These are phyloP conservation scores for Grosmannia penicillata DNA, from an alignment of 2,329 filamentous ascomycete genomes.

Conservation along the genomic window DNA sequence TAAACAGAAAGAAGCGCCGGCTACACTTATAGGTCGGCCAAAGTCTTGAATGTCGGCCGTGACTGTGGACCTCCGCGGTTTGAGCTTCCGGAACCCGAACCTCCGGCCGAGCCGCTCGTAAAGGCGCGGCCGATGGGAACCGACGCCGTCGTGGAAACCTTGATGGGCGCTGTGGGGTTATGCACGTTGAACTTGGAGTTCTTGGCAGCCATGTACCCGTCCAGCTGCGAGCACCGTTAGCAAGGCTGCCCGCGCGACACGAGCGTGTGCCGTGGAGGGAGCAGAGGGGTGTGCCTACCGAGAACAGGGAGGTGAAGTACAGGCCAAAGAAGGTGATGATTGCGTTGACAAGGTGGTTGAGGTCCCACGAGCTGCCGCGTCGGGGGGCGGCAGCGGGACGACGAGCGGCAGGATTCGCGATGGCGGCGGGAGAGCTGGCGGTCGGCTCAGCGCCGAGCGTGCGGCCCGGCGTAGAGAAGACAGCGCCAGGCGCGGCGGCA, in stretches of 20 bases:
- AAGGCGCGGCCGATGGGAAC: conserved; percentile 2
- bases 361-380: conserved; percentile 15
- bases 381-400: neutral
- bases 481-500: conserved; percentile 25
- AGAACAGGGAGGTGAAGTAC: conserved; percentile 46
- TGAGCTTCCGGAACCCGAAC: neutral
- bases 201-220: conserved; percentile 47
- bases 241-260: too few relatives aligned
- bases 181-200: conserved; percentile 43
- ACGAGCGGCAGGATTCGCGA: conserved; percentile 1
- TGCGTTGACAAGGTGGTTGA: conserved; percentile 31
- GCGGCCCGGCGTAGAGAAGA: conserved; percentile 40
- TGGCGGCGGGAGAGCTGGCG: conserved; percentile 9
- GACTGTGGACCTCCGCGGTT: conserved; percentile 11
- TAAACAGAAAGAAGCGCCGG: neutral
- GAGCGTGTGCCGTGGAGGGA: neutral
- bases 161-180: conserved; percentile 14
- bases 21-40: conserved; percentile 33
- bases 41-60: conserved; percentile 30
- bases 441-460: conserved; percentile 33
- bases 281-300: conserved; percentile 24
- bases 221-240: conserved; percentile 26
- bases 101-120: conserved; percentile 8
- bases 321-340: conserved; percentile 43
- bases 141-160: neutral